Evolutionary conservation across 1,284 basidiomycete genomes (phyloP).

Genomic region (Ceratobasidium theobromae): DNA sequence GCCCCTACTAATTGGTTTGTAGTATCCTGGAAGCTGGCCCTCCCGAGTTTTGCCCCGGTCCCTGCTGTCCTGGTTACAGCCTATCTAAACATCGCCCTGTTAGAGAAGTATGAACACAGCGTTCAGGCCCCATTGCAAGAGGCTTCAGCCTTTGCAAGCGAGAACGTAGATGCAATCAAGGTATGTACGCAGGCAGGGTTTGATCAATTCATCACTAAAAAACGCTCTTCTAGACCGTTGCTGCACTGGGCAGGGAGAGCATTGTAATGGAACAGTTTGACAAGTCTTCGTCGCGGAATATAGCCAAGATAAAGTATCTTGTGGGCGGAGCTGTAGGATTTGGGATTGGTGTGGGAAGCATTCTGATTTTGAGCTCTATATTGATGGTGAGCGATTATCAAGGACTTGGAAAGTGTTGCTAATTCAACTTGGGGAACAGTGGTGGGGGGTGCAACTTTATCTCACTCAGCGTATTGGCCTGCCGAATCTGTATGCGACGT

Average conservation of each 20-base stretch:
- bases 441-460: slow-evolving; percentile 29
- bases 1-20: neutral
- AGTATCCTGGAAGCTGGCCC: slow-evolving; percentile 33
- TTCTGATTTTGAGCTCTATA: slow-evolving; percentile 41
- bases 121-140: slow-evolving; percentile 35
- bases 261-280: slow-evolving; percentile 42
- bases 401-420: neutral
- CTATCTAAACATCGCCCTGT: slow-evolving; percentile 42
- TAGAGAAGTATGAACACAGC: slow-evolving; percentile 42
- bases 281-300: slow-evolving; percentile 36
- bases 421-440: neutral
- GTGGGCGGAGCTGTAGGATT: slow-evolving; percentile 42
- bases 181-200: slow-evolving; percentile 3
- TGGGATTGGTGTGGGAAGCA: slow-evolving; percentile 43
- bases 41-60: slow-evolving; percentile 24
- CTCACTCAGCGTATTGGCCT: slow-evolving; percentile 21
- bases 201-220: neutral
- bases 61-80: slow-evolving; percentile 16
- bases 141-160: slow-evolving; percentile 44
- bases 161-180: slow-evolving; percentile 46
- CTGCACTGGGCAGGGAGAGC: slow-evolving; percentile 45
- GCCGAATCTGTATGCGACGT: slow-evolving; percentile 39
- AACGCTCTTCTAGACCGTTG: slow-evolving; percentile 40
- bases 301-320: slow-evolving; percentile 39
- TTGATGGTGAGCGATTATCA: slow-evolving; percentile 39